Percentiles rank a stretch among this genome's conserved stretches.
These are phyloP conservation scores for Cladophialophora chaetospira DNA, from an alignment of 2,329 filamentous ascomycete genomes.

Conservation along the genomic window DNA sequence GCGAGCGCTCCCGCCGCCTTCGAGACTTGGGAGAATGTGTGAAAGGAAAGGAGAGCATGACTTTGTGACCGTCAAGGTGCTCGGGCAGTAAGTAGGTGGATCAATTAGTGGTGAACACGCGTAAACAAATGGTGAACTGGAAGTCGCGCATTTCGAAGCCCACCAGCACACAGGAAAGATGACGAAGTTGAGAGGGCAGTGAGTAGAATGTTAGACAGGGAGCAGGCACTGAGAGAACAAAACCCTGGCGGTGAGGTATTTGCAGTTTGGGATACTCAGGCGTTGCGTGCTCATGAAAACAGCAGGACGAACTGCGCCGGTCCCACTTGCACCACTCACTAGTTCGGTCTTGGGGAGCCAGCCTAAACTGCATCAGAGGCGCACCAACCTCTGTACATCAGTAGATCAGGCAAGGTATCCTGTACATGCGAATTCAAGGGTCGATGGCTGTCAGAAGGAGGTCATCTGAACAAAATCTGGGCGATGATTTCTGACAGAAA, in stretches of 20 bases:
- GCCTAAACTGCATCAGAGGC: not conserved
- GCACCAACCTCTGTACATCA: constrained; percentile 13
- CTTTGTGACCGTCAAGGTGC: no score
- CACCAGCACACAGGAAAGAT: not conserved
- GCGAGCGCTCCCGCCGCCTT: constrained; percentile 32
- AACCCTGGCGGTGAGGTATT: not conserved
- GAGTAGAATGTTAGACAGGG: not conserved
- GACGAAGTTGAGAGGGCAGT: no score
- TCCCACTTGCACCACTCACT: constrained; percentile 1
- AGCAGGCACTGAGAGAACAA: not conserved
- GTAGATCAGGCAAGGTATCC: constrained; percentile 12
- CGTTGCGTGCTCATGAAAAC: no score
- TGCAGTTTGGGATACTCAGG: not conserved
- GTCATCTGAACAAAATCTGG: constrained; percentile 8
- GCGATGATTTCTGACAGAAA: constrained; percentile 5
- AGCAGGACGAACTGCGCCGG: no score
- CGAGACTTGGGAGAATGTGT: constrained; percentile 15
- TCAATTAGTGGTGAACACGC: not conserved
- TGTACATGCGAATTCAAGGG: constrained; percentile 1
- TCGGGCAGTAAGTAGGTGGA: not conserved
- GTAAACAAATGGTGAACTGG: not conserved
- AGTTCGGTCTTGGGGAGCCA: constrained; percentile 4
- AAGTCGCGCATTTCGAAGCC: constrained; percentile 1
- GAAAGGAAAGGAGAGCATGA: constrained; percentile 28
- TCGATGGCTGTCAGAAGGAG: not conserved